Percentiles rank a stretch among this genome's conserved stretches.
These are phyloP conservation scores for Venturia carpophila DNA, from an alignment of 2,329 filamentous ascomycete species.

Conservation along the genomic window DNA sequence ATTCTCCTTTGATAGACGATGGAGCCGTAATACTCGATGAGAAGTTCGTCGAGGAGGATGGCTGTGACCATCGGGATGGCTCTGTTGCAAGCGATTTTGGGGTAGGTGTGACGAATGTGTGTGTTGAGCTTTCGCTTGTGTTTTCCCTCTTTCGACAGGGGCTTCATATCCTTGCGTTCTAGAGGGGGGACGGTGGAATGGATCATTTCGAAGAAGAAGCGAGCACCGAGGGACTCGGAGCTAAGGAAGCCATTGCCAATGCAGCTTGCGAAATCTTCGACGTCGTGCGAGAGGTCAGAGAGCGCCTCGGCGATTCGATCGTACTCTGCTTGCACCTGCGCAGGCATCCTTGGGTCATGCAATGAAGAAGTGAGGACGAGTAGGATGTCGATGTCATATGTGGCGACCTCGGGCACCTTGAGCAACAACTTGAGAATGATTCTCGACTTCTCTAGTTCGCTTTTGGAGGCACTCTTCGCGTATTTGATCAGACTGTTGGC, in stretches of 20 bases:
- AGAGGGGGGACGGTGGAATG: background rate
- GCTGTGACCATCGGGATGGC: background rate
- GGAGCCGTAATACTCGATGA: background rate
- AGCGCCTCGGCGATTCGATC: background rate
- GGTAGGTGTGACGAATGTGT: background rate
- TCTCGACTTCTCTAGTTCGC: background rate
- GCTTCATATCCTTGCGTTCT: background rate
- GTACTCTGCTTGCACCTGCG: background rate
- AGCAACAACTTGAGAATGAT: background rate
- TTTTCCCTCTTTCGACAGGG: background rate
- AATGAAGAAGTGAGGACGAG: background rate
- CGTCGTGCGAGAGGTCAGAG: background rate
- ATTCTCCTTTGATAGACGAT: background rate
- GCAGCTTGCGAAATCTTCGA: background rate
- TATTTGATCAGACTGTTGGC: background rate
- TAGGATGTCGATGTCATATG: background rate
- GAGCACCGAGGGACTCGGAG: background rate
- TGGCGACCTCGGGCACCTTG: background rate
- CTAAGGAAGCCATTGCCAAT: background rate
- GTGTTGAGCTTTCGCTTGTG: background rate
- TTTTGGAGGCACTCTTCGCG: background rate
- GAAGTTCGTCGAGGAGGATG: background rate
- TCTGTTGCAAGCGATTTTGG: slow-evolving; percentile 13
- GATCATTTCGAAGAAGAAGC: background rate
- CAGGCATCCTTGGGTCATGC: background rate